A percentile compares a stretch with the other conserved stretches of the same genome.
phyloP scores from a whole-genome alignment of 148 eudicot genomes.

The Rhododendron mucronatum region DNA sequence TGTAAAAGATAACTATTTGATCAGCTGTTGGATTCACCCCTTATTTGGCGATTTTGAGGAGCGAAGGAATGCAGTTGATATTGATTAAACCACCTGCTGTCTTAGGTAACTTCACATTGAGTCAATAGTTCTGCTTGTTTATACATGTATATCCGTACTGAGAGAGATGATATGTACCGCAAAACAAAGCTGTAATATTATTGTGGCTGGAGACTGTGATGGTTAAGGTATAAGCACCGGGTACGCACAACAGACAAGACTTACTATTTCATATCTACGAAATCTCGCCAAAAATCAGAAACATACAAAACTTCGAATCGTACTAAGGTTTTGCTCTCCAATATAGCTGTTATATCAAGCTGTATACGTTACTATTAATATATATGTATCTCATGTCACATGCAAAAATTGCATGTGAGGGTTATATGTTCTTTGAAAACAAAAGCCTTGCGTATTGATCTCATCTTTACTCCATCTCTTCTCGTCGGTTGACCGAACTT shows the following conservation, averaged over 20 bases:
- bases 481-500: not conserved
- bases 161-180: not conserved
- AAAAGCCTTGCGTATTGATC: not conserved
- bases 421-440: not conserved
- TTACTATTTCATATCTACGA: not conserved
- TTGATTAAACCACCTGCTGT: not conserved
- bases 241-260: not conserved
- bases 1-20: not conserved
- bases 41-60: not conserved
- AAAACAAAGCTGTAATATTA: not conserved
- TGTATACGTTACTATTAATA: not conserved
- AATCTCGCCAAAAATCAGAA: not conserved
- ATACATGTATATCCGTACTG: not conserved
- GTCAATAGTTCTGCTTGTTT: not conserved
- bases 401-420: not conserved
- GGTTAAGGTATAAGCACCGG: not conserved
- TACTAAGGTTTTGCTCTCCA: not conserved
- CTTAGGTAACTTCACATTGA: not conserved
- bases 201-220: not conserved
- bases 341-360: not conserved
- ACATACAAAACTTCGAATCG: not conserved
- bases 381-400: not conserved
- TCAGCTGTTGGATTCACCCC: not conserved
- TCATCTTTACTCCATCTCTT: not conserved
- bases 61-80: not conserved